Evolutionary conservation across 495 filamentous ascomycete genomes (phyloP).

Genomic region (Podospora fimiseda): DNA sequence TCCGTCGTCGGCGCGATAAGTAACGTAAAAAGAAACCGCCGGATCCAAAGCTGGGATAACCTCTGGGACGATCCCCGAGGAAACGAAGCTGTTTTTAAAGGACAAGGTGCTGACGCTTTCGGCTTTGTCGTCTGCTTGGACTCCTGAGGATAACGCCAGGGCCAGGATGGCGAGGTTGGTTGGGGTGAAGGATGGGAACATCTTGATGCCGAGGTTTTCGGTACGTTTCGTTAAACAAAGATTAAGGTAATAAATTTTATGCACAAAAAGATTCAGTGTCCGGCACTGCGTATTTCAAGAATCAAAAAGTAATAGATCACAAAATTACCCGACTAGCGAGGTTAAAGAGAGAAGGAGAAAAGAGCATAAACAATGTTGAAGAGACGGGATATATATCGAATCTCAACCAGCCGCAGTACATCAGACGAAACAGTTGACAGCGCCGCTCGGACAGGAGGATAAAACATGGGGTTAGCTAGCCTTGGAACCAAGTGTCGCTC

Average conservation of each 20-base stretch:
- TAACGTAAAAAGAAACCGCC: conserved; percentile 21
- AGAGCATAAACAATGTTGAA: not conserved
- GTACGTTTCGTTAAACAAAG: not conserved
- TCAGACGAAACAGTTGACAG: no score
- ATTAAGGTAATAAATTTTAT: not conserved
- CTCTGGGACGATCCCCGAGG: conserved; percentile 24
- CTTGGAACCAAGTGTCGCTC: no score
- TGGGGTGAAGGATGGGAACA: not conserved
- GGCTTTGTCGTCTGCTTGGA: conserved; percentile 15
- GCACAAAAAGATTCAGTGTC: not conserved
- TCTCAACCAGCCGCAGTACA: not conserved
- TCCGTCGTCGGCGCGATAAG: conserved; percentile 14
- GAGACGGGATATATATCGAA: not conserved
- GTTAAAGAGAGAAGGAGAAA: not conserved
- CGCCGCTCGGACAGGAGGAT: not conserved
- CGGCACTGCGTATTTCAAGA: conserved; percentile 1
- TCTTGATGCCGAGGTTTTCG: no score
- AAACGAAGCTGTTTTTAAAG: conserved; percentile 20
- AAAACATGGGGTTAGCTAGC: no score
- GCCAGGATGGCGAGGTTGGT: conserved; percentile 3
- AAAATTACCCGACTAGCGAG: not conserved
- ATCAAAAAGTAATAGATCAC: not conserved
- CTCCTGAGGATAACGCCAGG: conserved; percentile 8
- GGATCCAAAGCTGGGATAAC: conserved; percentile 24
- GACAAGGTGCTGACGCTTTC: conserved; percentile 16